phyloP scores from a whole-genome alignment of 352 stramenopile genomes.

The Phytophthora syringae region DNA sequence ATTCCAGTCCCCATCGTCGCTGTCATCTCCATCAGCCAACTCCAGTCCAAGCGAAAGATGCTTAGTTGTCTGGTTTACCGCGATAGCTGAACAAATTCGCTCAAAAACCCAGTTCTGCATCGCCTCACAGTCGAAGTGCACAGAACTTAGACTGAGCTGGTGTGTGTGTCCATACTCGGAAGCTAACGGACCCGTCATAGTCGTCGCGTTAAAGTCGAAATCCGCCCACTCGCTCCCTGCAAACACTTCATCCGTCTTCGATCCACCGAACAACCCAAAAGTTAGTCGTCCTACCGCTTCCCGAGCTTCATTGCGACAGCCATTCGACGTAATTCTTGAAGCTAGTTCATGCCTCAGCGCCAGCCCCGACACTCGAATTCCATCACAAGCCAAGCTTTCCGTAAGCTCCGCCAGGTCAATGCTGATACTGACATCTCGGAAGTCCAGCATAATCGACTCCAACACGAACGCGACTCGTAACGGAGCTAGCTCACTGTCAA shows the following conservation, averaged over 20 bases:
- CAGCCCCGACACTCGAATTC: constrained; percentile 25
- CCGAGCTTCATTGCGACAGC: constrained; percentile 13
- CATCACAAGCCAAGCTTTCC: constrained; percentile 23
- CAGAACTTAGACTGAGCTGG: constrained; percentile 13
- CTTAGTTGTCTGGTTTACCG: constrained; percentile 29
- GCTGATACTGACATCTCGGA: constrained; percentile 20
- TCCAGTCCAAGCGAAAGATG: constrained; percentile 27
- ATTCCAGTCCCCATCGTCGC: constrained; percentile 12
- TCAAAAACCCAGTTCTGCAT: constrained; percentile 37
- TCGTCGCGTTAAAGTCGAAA: constrained; percentile 21
- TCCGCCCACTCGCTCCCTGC: constrained; percentile 1
- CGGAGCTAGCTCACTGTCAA: background rate
- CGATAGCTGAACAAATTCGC: constrained; percentile 32
- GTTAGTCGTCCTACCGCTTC: constrained; percentile 14
- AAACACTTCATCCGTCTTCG: constrained; percentile 1
- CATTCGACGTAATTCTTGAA: constrained; percentile 12
- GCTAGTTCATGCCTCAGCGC: constrained; percentile 23
- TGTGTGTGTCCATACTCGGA: constrained; percentile 17
- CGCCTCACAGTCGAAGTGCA: constrained; percentile 35
- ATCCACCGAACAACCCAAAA: constrained; percentile 28
- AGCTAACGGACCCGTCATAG: constrained; percentile 28
- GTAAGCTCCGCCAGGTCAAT: constrained; percentile 22
- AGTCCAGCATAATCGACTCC: constrained; percentile 25
- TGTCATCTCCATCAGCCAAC: constrained; percentile 13
- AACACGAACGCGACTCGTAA: constrained; percentile 33